These are phyloP conservation scores for Euphrasia confusa DNA, from an alignment of 257 asterid genomes.

Conservation along the genomic window DNA sequence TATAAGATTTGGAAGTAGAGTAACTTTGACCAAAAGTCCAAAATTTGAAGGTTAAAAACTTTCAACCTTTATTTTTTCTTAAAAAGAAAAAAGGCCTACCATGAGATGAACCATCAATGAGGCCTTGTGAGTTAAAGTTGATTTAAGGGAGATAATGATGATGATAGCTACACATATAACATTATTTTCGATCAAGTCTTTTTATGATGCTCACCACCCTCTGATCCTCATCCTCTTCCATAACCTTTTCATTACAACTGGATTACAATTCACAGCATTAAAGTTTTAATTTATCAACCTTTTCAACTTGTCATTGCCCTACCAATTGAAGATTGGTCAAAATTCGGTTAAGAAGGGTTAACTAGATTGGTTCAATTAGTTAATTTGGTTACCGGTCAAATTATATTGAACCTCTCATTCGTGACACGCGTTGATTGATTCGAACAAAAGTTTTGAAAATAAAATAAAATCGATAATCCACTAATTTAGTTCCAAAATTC, in stretches of 20 bases:
- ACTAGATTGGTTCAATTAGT: no score
- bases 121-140: constrained; percentile 25
- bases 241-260: constrained; percentile 20
- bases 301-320: constrained; percentile 31
- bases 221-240: neutral
- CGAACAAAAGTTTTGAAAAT: no score
- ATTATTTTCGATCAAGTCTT: constrained; percentile 11
- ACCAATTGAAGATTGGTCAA: neutral
- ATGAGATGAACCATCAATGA: constrained; percentile 28
- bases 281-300: constrained; percentile 19
- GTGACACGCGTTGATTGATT: no score
- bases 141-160: constrained; percentile 34
- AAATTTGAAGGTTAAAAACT: no score
- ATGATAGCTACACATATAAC: neutral
- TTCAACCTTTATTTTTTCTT: neutral
- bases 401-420: no score
- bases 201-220: constrained; percentile 30
- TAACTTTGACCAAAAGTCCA: no score
- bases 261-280: constrained; percentile 21
- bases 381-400: no score
- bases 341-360: no score
- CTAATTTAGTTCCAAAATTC: no score
- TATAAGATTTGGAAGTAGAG: no score
- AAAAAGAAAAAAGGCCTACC: constrained; percentile 24
- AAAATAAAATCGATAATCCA: no score